Percentiles rank a stretch among this genome's conserved stretches.
These are phyloP conservation scores for Colletotrichum tropicale DNA, from an alignment of 2,329 filamentous ascomycete species.

Conservation along the genomic window DNA sequence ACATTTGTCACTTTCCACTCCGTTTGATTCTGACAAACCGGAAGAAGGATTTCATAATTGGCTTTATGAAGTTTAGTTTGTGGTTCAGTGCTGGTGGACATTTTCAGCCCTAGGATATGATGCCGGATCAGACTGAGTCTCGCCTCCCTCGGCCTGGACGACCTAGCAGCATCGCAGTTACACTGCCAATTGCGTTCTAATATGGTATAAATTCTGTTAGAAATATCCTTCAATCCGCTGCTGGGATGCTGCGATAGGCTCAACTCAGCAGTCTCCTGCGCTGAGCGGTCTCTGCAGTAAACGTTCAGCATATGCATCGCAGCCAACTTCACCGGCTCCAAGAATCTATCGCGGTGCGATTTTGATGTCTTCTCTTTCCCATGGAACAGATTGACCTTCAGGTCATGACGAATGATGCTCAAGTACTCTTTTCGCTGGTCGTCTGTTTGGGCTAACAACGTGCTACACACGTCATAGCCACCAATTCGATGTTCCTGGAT, in stretches of 20 bases:
- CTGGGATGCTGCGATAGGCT: neutral
- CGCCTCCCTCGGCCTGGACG: neutral
- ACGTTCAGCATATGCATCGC: neutral
- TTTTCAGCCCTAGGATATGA: neutral
- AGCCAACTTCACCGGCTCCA: neutral
- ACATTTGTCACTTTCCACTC: neutral
- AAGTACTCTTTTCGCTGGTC: rapidly evolving
- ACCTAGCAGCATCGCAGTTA: neutral
- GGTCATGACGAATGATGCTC: neutral
- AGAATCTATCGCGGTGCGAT: neutral
- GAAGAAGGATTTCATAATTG: neutral
- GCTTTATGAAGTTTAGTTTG: rapidly evolving
- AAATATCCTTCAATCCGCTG: neutral
- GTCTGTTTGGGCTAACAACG: neutral
- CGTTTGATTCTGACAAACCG: neutral
- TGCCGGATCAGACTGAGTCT: neutral
- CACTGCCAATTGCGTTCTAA: neutral
- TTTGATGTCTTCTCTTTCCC: neutral
- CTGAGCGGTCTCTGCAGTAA: neutral
- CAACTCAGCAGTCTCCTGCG: neutral
- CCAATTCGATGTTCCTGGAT: neutral
- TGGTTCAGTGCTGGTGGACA: neutral
- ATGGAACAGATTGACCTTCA: neutral
- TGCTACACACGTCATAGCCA: neutral
- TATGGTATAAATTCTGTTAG: neutral